Evolutionary conservation across 306 rosid species (phyloP), one percentile per base, ranked within the genome.

Genomic region (Castanea sativa): DNA sequence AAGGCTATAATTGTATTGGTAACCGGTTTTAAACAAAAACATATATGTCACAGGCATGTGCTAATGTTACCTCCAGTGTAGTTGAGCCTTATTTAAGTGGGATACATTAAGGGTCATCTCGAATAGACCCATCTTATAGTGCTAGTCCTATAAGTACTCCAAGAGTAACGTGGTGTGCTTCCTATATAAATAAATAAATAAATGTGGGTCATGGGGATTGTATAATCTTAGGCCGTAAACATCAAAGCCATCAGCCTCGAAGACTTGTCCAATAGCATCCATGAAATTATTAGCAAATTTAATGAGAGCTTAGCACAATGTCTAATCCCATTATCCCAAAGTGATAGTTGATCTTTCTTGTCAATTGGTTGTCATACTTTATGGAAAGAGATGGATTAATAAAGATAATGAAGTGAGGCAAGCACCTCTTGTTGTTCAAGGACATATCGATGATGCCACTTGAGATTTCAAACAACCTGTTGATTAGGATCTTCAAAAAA

Each of bases 361-460:
- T 86, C 89, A 86, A 79, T 83, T 80, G 85, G 85, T 83, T 86
- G 86, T 83, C 86, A 78, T 70, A 68, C 72, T 84, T 77, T 67
- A 38, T 23, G 25, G 71, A 85, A 77, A 81, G 59, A 52, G 65
- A 73, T 65, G 35, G 71, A 53, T 56, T 78, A n/a, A 73, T 78
- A n/a, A 73, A 82, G 79, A 78, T 79, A 61, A 83, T 79, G 78
- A 75, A 64, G 57, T 25, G 15, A 57, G 72, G 56, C 25, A 65
- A 21, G 11, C 77, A 49, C 64, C 43, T 14, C 33, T 65, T 70
- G 61, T 77, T 64, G 80, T 85, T 82, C 80, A 63, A 79, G 63
- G 86, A 82, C 79, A 82, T 38, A 20, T 78, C 77, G 77, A 85
- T 78, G n/a, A 79, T 82, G 82, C 58, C 74, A 55, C 78, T 75